Conservation (phyloP, 148 eudicot species). For the Silene conica region DNA sequence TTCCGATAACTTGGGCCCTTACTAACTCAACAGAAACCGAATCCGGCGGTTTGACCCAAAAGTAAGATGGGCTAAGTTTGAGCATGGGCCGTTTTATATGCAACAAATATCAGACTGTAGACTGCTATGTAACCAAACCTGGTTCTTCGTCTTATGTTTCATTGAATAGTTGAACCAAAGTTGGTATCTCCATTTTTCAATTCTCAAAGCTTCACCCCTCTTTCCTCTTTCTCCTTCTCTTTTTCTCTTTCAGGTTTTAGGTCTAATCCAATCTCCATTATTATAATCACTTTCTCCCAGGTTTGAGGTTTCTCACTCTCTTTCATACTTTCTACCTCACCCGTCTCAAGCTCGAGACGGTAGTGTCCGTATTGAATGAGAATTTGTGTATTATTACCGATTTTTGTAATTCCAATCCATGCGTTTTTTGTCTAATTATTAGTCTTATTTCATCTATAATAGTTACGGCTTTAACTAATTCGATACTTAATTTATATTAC, state of each 20-base stretch:
- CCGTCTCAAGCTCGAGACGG: no score
- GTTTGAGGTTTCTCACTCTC: slow-evolving; percentile 8
- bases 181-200: not conserved
- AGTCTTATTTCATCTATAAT: not conserved
- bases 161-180: no score
- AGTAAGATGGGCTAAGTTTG: not conserved
- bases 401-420: not conserved
- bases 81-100: not conserved
- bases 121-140: no score
- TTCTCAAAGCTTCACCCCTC: not conserved
- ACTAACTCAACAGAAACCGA: no score
- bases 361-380: no score
- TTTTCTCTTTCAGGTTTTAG: not conserved
- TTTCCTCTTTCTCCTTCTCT: not conserved
- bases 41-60: not conserved
- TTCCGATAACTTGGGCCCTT: no score
- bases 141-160: no score
- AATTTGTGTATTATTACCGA: not conserved
- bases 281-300: not conserved
- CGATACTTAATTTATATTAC: not conserved
- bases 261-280: not conserved
- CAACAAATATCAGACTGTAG: no score
- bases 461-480: not conserved
- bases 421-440: not conserved
- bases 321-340: no score